A percentile compares a stretch with the other conserved stretches of the same genome.
These are phyloP conservation scores for Fusarium pseudoanthophilum DNA, from an alignment of 2,329 filamentous ascomycete species.

Conservation along the genomic window DNA sequence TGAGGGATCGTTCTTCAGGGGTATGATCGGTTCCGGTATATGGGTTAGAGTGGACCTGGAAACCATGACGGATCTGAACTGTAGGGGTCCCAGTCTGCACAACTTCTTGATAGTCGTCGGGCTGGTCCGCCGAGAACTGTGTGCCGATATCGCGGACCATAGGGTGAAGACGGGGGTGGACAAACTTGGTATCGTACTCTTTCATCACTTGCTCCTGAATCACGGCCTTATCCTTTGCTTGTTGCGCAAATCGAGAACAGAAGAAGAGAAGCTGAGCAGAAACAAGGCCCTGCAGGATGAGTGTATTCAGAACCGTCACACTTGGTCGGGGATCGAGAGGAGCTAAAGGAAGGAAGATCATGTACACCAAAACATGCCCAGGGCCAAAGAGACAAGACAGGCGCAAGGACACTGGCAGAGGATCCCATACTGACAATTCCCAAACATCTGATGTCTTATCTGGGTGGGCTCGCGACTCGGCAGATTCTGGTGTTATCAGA, in stretches of 20 bases:
- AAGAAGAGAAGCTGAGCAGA: conserved; percentile 81
- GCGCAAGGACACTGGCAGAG: conserved; percentile 81
- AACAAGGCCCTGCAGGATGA: conserved; percentile 79
- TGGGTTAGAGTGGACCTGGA: conserved; percentile 84
- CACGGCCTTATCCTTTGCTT: conserved; percentile 83
- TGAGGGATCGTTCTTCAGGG: conserved; percentile 60
- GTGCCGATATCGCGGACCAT: conserved; percentile 81
- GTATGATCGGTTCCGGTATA: conserved; percentile 66
- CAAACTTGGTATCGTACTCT: conserved; percentile 96
- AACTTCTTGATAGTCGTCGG: conserved; percentile 54
- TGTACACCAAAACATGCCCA: conserved; percentile 90
- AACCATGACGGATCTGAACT: conserved; percentile 76
- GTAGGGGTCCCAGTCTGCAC: conserved; percentile 65
- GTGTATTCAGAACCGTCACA: conserved; percentile 83
- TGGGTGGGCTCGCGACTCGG: conserved; percentile 86
- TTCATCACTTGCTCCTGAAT: conserved; percentile 93
- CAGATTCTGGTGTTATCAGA: conserved; percentile 73
- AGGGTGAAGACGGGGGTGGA: conserved; percentile 88
- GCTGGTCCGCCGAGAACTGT: conserved; percentile 71
- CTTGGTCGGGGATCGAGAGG: conserved; percentile 83
- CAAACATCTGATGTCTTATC: conserved; percentile 88
- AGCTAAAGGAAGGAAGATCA: conserved; percentile 83
- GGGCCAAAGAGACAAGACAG: conserved; percentile 94
- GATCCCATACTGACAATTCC: conserved; percentile 95
- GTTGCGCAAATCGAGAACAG: conserved; percentile 79